phyloP scores from a whole-genome alignment of 2,329 filamentous ascomycete genomes.

The Harringtonia lauricola region DNA sequence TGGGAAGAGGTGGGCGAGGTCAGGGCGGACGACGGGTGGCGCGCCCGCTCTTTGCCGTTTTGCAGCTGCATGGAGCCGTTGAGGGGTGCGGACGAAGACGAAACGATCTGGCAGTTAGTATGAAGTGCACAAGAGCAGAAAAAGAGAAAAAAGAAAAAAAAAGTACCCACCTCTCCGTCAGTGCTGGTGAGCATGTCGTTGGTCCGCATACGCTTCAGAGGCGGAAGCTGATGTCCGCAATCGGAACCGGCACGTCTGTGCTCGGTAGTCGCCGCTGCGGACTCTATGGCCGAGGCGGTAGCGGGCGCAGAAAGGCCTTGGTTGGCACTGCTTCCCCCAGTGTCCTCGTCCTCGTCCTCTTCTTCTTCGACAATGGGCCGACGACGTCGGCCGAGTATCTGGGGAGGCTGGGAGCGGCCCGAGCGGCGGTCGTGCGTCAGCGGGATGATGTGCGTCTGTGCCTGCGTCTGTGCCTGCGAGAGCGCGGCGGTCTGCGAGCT shows the following conservation, averaged over 20 bases:
- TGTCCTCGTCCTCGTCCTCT: constrained; percentile 14
- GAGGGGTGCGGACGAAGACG: constrained; percentile 19
- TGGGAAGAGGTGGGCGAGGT: not conserved
- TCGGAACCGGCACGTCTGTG: not conserved
- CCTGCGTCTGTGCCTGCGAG: not conserved
- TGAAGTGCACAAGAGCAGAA: not conserved
- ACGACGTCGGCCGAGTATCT: constrained; percentile 45
- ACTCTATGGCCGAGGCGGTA: not conserved
- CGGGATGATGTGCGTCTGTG: not conserved
- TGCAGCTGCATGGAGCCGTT: constrained; percentile 41
- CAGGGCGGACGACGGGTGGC: not conserved
- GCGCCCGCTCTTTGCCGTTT: constrained; percentile 17
- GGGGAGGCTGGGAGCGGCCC: constrained; percentile 10
- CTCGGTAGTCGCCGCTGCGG: not conserved
- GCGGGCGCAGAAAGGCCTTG: not conserved
- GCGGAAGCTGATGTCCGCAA: not conserved
- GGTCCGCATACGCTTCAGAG: constrained; percentile 7
- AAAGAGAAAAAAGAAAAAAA: not conserved
- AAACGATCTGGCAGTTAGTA: too few species aligned
- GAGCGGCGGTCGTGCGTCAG: not conserved
- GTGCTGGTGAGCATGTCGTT: constrained; percentile 6
- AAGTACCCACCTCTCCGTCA: constrained; percentile 3
- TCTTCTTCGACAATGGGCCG: constrained; percentile 31
- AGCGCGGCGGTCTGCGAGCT: not conserved
- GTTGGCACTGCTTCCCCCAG: not conserved